These are phyloP conservation scores for Apiotrichum siamense DNA, from an alignment of 1,284 basidiomycete genomes.

Conservation along the genomic window DNA sequence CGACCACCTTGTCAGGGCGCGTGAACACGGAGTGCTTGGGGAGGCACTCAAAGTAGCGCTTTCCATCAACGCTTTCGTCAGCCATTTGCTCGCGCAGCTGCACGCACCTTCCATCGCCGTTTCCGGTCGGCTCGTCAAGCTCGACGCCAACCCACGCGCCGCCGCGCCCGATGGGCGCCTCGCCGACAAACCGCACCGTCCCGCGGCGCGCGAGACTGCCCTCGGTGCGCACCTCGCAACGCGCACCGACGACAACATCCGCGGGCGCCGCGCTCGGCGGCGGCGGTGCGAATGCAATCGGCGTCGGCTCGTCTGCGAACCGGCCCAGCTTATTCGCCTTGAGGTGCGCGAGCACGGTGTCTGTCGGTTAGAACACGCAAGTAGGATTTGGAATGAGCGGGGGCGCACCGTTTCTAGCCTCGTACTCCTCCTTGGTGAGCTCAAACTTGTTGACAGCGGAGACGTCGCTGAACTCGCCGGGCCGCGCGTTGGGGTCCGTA, in stretches of 20 bases:
- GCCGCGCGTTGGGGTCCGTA: slow-evolving; percentile 59
- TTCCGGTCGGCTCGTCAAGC: slow-evolving; percentile 93
- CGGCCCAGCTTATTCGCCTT: slow-evolving; percentile 82
- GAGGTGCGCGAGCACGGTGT: slow-evolving; percentile 86
- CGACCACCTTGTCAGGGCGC: slow-evolving; percentile 69
- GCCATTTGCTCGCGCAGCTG: neutral
- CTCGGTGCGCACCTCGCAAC: slow-evolving; percentile 70
- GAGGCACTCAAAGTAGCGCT: slow-evolving; percentile 73
- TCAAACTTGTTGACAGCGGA: slow-evolving; percentile 90
- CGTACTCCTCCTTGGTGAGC: slow-evolving; percentile 75
- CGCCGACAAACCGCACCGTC: slow-evolving; percentile 75
- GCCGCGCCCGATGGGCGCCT: slow-evolving; percentile 61
- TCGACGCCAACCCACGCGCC: slow-evolving; percentile 82
- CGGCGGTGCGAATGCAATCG: slow-evolving; percentile 24
- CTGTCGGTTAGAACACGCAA: slow-evolving; percentile 48
- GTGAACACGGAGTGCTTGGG: slow-evolving; percentile 81
- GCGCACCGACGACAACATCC: slow-evolving; percentile 54
- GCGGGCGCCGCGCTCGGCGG: slow-evolving; percentile 21
- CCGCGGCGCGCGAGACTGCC: slow-evolving; percentile 68
- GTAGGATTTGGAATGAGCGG: neutral
- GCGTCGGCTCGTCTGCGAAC: slow-evolving; percentile 56
- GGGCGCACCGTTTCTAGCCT: slow-evolving; percentile 61
- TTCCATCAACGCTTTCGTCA: slow-evolving; percentile 65
- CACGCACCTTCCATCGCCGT: slow-evolving; percentile 90
- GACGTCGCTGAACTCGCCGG: slow-evolving; percentile 65